phyloP scores from a whole-genome alignment of 1,284 basidiomycete genomes.

The Malassezia sp. region DNA sequence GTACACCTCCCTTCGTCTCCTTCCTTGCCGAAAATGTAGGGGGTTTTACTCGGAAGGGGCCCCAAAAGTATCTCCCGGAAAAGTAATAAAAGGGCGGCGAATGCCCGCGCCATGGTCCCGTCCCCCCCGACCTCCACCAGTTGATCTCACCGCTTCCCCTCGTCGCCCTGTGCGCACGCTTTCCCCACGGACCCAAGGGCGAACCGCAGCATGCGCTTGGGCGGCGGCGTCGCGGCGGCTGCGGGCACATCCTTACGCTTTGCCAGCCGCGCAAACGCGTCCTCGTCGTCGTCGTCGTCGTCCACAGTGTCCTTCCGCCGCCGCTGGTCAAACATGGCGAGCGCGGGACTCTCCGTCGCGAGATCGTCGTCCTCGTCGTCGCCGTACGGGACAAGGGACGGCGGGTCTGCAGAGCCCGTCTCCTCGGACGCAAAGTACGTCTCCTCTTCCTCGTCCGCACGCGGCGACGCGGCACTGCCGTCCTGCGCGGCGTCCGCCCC shows the following conservation, averaged over 20 bases:
- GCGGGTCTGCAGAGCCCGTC: too few species aligned
- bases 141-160: too few species aligned
- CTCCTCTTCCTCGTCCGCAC: too few species aligned
- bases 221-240: neutral
- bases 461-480: too few species aligned
- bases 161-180: too few species aligned
- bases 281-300: constrained; percentile 8
- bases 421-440: constrained; percentile 75
- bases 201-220: constrained; percentile 23
- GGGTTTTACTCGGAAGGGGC: too few species aligned
- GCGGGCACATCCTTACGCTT: neutral
- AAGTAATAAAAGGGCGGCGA: too few species aligned
- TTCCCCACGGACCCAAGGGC: neutral
- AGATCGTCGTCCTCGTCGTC: constrained; percentile 24
- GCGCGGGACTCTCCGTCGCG: constrained; percentile 11
- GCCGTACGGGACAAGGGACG: constrained; percentile 10
- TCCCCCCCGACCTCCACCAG: too few species aligned
- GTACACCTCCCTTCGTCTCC: too few species aligned
- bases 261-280: neutral
- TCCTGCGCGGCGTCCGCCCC: constrained; percentile 56
- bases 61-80: too few species aligned
- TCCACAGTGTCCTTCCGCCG: neutral
- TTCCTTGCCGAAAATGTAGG: too few species aligned
- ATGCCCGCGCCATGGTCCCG: too few species aligned
- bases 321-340: neutral